A percentile compares a stretch with the other conserved stretches of the same genome.
Conservation (phyloP, 352 stramenopile genomes). For the Vaucheria bursata region DNA sequence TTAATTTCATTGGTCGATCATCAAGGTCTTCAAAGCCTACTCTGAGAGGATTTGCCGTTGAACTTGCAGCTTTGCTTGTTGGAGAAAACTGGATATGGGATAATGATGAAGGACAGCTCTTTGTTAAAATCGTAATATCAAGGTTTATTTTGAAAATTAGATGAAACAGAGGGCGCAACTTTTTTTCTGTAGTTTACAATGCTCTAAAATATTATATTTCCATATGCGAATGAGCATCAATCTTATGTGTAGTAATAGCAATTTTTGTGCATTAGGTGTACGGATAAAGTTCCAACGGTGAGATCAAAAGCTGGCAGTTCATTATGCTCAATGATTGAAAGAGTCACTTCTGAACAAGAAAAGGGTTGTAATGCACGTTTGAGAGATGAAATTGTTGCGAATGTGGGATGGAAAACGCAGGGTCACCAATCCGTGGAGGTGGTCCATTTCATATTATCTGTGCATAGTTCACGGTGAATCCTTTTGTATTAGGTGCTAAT, state of each 20-base stretch:
- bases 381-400: neutral
- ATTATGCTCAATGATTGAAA: neutral
- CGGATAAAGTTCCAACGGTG: neutral
- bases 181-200: too few relatives aligned
- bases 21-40: neutral
- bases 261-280: neutral
- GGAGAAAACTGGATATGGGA: neutral
- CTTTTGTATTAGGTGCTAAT: too few relatives aligned
- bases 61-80: neutral
- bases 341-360: neutral
- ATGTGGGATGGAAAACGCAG: neutral
- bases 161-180: too few relatives aligned
- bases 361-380: neutral
- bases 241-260: too few relatives aligned
- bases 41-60: neutral
- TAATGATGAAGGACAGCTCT: too few relatives aligned
- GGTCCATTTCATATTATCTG: too few relatives aligned
- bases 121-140: too few relatives aligned
- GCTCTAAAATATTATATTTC: too few relatives aligned
- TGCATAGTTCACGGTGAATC: too few relatives aligned
- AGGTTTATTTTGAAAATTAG: too few relatives aligned
- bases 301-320: neutral
- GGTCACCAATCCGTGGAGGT: too few relatives aligned
- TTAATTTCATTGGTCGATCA: slow-evolving; percentile 10
- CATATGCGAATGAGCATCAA: too few relatives aligned